Percentiles rank a stretch among this genome's conserved stretches.
These are phyloP conservation scores for Vicia sativa DNA, from an alignment of 306 rosid genomes.

Conservation along the genomic window DNA sequence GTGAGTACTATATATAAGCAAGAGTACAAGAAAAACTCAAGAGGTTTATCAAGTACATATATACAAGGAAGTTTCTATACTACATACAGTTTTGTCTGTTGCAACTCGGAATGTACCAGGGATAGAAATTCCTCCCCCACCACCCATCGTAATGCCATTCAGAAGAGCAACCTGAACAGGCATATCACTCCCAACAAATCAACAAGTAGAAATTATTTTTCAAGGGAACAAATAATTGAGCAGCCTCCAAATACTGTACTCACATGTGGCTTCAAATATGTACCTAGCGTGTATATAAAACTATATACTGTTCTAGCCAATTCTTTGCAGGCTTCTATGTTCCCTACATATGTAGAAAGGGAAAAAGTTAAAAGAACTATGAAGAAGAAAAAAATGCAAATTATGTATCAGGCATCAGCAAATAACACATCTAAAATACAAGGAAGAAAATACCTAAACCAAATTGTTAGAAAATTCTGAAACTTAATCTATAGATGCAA, in stretches of 20 bases:
- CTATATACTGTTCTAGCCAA: constrained; percentile 62
- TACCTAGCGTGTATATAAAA: constrained; percentile 76
- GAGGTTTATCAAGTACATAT: background rate
- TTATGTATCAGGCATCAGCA: background rate
- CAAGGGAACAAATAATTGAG: constrained; percentile 12
- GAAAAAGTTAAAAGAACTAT: constrained; percentile 5
- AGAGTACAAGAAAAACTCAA: too few relatives aligned
- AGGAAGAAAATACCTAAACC: background rate
- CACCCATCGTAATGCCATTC: constrained; percentile 95
- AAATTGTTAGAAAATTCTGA: constrained; percentile 15
- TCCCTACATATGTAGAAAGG: constrained; percentile 58
- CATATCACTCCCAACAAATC: background rate
- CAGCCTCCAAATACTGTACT: constrained; percentile 42
- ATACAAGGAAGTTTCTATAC: too few relatives aligned
- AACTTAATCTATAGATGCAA: constrained; percentile 8
- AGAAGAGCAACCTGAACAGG: constrained; percentile 75
- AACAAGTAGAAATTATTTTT: constrained; percentile 7
- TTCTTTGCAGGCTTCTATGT: constrained; percentile 68
- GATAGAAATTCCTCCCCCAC: constrained; percentile 91
- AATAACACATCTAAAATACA: background rate
- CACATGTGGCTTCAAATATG: constrained; percentile 90
- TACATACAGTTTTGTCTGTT: constrained; percentile 88
- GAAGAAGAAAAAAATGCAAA: background rate
- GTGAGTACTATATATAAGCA: too few relatives aligned
- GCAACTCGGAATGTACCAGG: constrained; percentile 88